Evolutionary conservation across 495 filamentous ascomycete genomes (phyloP).

Genomic region (Apodospora peruviana): DNA sequence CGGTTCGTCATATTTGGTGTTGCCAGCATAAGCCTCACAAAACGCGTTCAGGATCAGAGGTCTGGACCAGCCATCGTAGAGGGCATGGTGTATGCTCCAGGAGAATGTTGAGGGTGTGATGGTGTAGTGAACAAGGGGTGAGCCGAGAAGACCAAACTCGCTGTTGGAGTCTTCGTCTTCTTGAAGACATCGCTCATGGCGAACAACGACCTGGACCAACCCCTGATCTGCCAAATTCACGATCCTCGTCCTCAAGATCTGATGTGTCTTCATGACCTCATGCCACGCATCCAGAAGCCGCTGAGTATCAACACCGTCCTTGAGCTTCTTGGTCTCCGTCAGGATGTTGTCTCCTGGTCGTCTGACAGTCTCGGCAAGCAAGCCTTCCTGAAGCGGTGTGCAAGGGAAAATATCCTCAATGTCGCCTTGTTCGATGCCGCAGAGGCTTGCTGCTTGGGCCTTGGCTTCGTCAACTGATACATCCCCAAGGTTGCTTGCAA

Average conservation of each 20-base stretch:
- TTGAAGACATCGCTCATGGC: no score
- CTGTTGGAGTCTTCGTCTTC: background rate
- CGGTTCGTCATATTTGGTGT: background rate
- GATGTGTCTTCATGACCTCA: background rate
- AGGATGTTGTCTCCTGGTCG: background rate
- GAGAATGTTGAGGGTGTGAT: constrained; percentile 6
- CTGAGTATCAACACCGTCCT: background rate
- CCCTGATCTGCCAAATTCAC: background rate
- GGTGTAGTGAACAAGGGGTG: background rate
- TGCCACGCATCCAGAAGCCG: background rate
- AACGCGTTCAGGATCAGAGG: constrained; percentile 21
- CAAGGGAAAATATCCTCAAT: background rate
- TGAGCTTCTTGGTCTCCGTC: background rate
- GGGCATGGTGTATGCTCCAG: constrained; percentile 54
- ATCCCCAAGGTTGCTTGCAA: no score
- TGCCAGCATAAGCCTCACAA: background rate
- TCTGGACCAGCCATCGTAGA: constrained; percentile 62
- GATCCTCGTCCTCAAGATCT: background rate
- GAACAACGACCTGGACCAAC: background rate
- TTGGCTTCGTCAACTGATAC: no score
- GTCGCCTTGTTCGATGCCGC: background rate
- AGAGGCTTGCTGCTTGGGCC: no score
- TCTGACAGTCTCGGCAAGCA: background rate
- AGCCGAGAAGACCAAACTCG: background rate
- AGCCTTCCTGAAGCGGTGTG: background rate